phyloP scores from a whole-genome alignment of 129 eudicot species.

The Tanacetum coccineum region DNA sequence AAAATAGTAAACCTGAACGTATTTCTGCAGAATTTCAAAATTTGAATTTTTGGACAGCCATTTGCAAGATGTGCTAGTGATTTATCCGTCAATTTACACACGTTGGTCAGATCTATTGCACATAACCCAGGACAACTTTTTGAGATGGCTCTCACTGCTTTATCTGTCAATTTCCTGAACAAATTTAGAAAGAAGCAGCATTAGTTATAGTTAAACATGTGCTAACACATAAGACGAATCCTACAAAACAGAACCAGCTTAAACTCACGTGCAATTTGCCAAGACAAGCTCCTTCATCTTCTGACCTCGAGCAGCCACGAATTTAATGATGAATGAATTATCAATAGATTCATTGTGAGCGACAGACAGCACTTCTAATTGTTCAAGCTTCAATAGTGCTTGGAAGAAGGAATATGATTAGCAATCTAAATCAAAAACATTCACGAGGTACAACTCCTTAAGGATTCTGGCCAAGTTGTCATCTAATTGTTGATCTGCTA shows the following conservation, averaged over 20 bases:
- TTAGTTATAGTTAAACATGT: neutral
- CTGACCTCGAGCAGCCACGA: conserved; percentile 39
- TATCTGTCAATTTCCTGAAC: conserved; percentile 75
- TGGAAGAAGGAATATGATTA: conserved; percentile 52
- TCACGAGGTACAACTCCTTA: conserved; percentile 73
- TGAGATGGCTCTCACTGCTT: conserved; percentile 59
- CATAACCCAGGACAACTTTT: conserved; percentile 54
- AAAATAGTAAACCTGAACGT: conserved; percentile 55
- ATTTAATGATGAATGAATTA: conserved; percentile 55
- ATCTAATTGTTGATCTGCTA: conserved; percentile 47
- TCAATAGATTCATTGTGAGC: conserved; percentile 53
- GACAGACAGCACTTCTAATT: conserved; percentile 75
- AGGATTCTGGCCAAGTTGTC: conserved; percentile 60
- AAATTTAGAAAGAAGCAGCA: conserved; percentile 11
- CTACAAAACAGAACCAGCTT: neutral
- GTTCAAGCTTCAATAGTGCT: conserved; percentile 52
- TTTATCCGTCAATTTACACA: conserved; percentile 60
- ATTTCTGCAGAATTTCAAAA: conserved; percentile 55
- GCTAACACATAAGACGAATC: neutral
- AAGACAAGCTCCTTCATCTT: too few relatives aligned
- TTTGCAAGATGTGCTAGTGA: conserved; percentile 74
- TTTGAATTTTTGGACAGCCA: conserved; percentile 61
- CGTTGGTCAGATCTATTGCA: conserved; percentile 55
- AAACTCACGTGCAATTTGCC: conserved; percentile 78
- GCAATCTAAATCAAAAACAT: conserved; percentile 62